Conservation (phyloP, 805 yeast genomes). For the Candida golubevii region DNA sequence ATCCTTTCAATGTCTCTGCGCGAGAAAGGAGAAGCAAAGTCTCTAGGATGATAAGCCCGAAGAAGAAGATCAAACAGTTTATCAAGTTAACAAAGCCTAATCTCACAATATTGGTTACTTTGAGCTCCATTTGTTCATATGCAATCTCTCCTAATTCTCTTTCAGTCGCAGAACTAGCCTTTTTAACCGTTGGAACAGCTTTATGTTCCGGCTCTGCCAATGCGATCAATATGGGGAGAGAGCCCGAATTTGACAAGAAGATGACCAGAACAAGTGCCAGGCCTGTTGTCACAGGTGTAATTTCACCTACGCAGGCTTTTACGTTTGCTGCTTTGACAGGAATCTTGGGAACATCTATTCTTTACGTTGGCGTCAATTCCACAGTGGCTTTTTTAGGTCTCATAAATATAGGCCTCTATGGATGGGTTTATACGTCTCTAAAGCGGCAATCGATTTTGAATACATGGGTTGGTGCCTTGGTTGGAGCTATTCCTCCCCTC, state of each 20-base stretch:
- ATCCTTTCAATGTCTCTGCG: conserved; percentile 58
- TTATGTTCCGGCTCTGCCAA: conserved; percentile 91
- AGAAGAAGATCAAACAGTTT: conserved; percentile 47
- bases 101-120: conserved; percentile 78
- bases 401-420: conserved; percentile 73
- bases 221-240: conserved; percentile 96
- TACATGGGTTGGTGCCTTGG: conserved; percentile 99
- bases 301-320: conserved; percentile 75
- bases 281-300: conserved; percentile 83
- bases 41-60: conserved; percentile 15
- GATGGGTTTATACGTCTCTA: conserved; percentile 88
- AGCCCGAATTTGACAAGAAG: conserved; percentile 79
- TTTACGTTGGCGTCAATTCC: conserved; percentile 80
- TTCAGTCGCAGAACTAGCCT: conserved; percentile 62
- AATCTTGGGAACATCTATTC: conserved; percentile 58
- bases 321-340: conserved; percentile 77
- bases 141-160: conserved; percentile 86
- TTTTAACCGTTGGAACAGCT: conserved; percentile 79
- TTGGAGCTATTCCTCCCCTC: conserved; percentile 96
- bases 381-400: conserved; percentile 80
- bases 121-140: conserved; percentile 90
- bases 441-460: conserved; percentile 81
- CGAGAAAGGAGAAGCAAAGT: background rate
- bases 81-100: conserved; percentile 86
- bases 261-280: conserved; percentile 87